phyloP scores from a whole-genome alignment of 1,284 basidiomycete genomes.

The Macrocystidia cucumis region DNA sequence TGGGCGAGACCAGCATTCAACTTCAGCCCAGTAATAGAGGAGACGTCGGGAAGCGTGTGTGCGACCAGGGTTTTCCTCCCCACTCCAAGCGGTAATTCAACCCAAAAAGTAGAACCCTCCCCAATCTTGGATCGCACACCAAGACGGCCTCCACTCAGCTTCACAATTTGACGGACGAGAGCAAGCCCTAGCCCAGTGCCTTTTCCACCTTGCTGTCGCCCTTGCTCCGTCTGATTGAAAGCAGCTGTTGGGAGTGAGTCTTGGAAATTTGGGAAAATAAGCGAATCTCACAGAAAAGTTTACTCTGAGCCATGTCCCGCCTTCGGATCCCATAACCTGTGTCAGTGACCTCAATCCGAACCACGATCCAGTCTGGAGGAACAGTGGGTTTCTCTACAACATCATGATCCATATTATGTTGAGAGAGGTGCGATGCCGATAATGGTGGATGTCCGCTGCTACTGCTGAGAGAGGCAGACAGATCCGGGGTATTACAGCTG shows the following conservation, averaged over 20 bases:
- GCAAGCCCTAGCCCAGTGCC: conserved; percentile 86
- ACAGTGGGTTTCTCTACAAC: conserved; percentile 14
- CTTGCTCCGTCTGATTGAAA: conserved; percentile 76
- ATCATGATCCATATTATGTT: conserved; percentile 38
- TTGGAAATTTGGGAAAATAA: background rate
- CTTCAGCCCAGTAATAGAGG: conserved; percentile 1
- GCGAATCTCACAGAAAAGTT: conserved; percentile 61
- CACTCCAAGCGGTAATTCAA: conserved; percentile 59
- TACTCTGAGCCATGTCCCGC: conserved; percentile 66
- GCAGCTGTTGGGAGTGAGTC: conserved; percentile 34
- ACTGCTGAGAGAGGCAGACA: background rate
- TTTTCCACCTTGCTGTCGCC: conserved; percentile 81
- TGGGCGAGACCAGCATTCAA: conserved; percentile 4
- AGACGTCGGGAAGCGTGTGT: conserved; percentile 13
- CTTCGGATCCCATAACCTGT: conserved; percentile 72
- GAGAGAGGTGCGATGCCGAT: conserved; percentile 37
- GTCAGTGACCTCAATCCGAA: conserved; percentile 77
- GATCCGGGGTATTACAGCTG: conserved; percentile 7
- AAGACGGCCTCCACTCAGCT: conserved; percentile 71
- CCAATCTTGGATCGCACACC: conserved; percentile 62
- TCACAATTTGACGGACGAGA: conserved; percentile 86
- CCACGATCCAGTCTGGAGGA: conserved; percentile 53
- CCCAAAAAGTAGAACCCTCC: conserved; percentile 71
- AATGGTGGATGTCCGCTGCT: conserved; percentile 22
- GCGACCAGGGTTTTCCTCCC: conserved; percentile 23